Conservation (phyloP, 768 basidiomycete species). For the Boletus rubroflammeus region DNA sequence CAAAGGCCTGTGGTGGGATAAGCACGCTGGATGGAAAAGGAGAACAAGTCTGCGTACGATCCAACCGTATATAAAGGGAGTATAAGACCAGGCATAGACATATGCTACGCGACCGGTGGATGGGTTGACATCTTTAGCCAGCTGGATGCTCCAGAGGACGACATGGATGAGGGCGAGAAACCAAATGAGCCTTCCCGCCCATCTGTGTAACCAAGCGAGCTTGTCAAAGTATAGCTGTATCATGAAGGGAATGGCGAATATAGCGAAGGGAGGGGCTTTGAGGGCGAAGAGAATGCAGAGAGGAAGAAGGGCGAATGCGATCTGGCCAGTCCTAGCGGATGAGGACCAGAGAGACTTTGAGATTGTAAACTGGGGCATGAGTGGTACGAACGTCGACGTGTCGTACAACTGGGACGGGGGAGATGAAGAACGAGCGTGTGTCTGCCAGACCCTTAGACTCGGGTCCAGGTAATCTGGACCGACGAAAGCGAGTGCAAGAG, state of each 20-base stretch:
- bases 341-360: slow-evolving; percentile 69
- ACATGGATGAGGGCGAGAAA: slow-evolving; percentile 58
- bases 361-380: slow-evolving; percentile 56
- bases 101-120: slow-evolving; percentile 42
- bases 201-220: slow-evolving; percentile 65
- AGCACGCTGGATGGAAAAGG: not conserved
- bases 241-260: slow-evolving; percentile 60
- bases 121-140: slow-evolving; percentile 46
- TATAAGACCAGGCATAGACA: slow-evolving; percentile 53
- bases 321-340: slow-evolving; percentile 61
- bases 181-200: slow-evolving; percentile 71
- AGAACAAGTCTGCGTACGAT: slow-evolving; percentile 36
- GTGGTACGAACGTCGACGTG: slow-evolving; percentile 34
- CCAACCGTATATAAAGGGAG: slow-evolving; percentile 62
- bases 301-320: slow-evolving; percentile 70
- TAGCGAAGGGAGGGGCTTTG: slow-evolving; percentile 67
- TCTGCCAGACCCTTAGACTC: slow-evolving; percentile 41
- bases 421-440: slow-evolving; percentile 20
- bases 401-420: slow-evolving; percentile 32
- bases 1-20: slow-evolving; percentile 46
- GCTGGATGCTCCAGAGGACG: slow-evolving; percentile 65
- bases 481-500: slow-evolving; percentile 47
- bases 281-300: slow-evolving; percentile 67
- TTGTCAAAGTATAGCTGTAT: slow-evolving; percentile 74
- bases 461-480: slow-evolving; percentile 71